Base-by-base conservation (phyloP, 2,329 filamentous ascomycete species). In the Botryosphaeria agaves region DNA sequence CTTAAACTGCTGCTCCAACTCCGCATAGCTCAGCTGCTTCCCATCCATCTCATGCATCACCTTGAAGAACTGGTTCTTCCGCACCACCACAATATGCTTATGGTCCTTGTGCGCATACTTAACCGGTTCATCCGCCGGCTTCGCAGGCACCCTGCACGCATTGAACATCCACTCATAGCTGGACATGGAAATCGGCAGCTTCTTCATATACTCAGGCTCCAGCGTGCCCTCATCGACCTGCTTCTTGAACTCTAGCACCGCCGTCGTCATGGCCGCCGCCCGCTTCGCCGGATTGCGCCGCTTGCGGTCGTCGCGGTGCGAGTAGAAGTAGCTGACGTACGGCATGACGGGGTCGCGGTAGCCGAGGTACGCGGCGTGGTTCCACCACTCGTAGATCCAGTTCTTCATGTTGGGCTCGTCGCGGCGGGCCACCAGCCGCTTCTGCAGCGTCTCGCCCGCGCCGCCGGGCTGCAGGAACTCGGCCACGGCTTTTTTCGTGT, bases 81-180 rank as follows among this genome's bases (percentile, higher is more conserved):
- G 77, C 37, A 94, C 69, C 21, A 73, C 89, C 29, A 93, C 57
- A 41, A 98, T 81, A 61, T 95, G 78, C 59, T 87, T 78, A 64
- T 94, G 71, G 38, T 79, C 69, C 36, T 71, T 59, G 34, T 70
- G 57, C 7, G 74, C 59, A 57, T 77, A 93, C 59, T 94, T 94
- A 51, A 79, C 63, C 7, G 81, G 78, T 48, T 82, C 72, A 51
- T 98, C 89, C 19, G 74, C 69, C 8, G 82, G 79, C 46, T 76
- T 77, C 32, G 79, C 78, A 18, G 87, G 77, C 24, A 95, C 75
- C 43, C 89, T 77, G 55, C 72, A 80, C 56, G 72, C 74, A 59
- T 98, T 95, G 70, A 98, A 98, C 89, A 98, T 98, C 71, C 76
- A 95, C 61, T 93, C 66, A 64, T 94, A 95, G 51, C 82, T 89